phyloP scores from a whole-genome alignment of 257 asterid species.

The Capsicum chinense region DNA sequence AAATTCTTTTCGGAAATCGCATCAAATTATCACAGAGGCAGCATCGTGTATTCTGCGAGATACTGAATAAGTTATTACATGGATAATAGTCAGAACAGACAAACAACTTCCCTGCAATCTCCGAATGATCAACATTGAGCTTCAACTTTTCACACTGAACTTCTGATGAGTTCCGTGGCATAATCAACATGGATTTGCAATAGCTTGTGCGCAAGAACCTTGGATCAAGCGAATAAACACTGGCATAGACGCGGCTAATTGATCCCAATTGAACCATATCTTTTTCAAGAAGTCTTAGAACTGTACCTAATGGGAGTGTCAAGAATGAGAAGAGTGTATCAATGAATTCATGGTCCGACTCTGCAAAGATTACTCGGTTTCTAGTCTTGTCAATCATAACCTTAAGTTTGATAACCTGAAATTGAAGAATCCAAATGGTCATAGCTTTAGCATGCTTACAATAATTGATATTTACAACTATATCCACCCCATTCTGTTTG shows the following conservation, averaged over 20 bases:
- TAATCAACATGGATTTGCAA: conserved; percentile 30
- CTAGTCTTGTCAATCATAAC: conserved; percentile 17
- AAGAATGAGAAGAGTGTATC: conserved; percentile 31
- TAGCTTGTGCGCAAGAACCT: conserved; percentile 18
- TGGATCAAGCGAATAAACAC: conserved; percentile 16
- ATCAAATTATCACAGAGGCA: neutral
- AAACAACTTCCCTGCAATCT: neutral
- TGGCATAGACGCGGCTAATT: neutral
- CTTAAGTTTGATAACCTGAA: conserved; percentile 27
- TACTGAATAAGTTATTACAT: neutral
- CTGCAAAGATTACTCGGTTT: conserved; percentile 24
- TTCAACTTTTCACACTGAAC: conserved; percentile 25
- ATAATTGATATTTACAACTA: neutral
- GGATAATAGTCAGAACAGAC: neutral
- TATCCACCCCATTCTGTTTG: neutral
- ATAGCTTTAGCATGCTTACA: neutral
- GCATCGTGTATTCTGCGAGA: neutral
- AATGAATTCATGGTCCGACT: conserved; percentile 28
- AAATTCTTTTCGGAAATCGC: neutral
- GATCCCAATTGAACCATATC: conserved; percentile 28
- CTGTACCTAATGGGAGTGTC: conserved; percentile 28
- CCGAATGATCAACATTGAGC: conserved; percentile 23
- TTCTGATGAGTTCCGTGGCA: conserved; percentile 17
- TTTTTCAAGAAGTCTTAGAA: conserved; percentile 8
- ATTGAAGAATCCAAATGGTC: conserved; percentile 9